Conservation (phyloP, 2,329 filamentous ascomycete species). For the Penicillium sp. region DNA sequence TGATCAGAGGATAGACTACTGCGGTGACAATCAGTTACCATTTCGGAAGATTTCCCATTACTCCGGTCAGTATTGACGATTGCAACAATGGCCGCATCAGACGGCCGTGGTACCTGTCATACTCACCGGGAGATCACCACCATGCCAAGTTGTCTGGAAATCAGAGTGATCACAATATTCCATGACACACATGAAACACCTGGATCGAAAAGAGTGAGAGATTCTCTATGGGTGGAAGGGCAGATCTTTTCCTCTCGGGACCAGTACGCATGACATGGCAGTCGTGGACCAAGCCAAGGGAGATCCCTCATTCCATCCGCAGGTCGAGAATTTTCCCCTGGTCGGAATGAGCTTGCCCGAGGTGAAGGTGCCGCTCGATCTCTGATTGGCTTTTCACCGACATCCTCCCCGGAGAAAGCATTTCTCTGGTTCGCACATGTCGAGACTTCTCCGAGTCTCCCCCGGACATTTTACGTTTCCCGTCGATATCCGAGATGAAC, state of each 20-base stretch:
- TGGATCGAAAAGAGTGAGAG: no score
- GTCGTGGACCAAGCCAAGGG: background rate
- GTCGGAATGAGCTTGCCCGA: conserved; percentile 18
- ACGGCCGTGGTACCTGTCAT: conserved; percentile 13
- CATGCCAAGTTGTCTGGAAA: conserved; percentile 15
- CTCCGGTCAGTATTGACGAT: no score
- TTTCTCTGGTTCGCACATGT: conserved; percentile 4
- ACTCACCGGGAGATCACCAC: conserved; percentile 15
- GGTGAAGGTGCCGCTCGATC: conserved; percentile 7
- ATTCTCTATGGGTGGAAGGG: conserved; percentile 2
- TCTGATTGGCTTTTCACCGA: background rate
- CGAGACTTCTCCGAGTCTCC: conserved; percentile 24
- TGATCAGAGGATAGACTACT: no score
- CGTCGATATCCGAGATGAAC: conserved; percentile 17
- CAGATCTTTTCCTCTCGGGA: conserved; percentile 22
- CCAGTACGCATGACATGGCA: conserved; percentile 19
- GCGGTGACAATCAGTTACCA: no score
- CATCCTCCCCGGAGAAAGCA: background rate
- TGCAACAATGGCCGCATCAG: no score
- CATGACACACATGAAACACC: no score
- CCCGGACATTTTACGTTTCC: conserved; percentile 17
- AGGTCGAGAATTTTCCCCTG: no score
- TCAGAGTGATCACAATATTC: no score
- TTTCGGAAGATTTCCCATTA: no score
- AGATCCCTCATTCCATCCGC: no score